A percentile compares a stretch with the other conserved stretches of the same genome.
Conservation (phyloP, 2,329 filamentous ascomycete species). For the Aspergillus pseudoviridinutans region DNA sequence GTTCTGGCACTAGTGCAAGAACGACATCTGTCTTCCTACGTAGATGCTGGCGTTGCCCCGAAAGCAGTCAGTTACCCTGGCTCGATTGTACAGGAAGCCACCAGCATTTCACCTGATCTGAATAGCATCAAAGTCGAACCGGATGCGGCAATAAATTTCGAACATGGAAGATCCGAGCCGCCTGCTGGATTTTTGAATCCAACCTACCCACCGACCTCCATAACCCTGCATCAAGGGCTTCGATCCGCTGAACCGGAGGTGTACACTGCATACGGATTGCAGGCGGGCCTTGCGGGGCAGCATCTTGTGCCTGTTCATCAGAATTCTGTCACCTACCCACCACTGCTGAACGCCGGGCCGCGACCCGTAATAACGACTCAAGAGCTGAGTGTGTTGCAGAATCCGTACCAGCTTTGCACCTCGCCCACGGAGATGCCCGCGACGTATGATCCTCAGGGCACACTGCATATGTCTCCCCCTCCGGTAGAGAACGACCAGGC, state of each 20-base stretch:
- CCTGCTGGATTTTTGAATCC: conserved; percentile 11
- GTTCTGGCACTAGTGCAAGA: conserved; percentile 56
- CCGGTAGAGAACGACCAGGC: conserved; percentile 16
- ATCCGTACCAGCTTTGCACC: conserved; percentile 21
- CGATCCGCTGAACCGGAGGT: conserved; percentile 26
- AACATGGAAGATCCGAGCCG: conserved; percentile 5
- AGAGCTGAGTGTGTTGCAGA: conserved; percentile 17
- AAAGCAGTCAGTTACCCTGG: conserved; percentile 6
- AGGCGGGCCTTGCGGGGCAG: conserved; percentile 9
- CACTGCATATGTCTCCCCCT: conserved; percentile 22
- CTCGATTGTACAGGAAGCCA: conserved; percentile 5
- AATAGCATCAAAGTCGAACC: conserved; percentile 4
- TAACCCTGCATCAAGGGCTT: conserved; percentile 21
- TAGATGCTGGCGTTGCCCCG: conserved; percentile 6
- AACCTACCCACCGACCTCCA: conserved; percentile 15
- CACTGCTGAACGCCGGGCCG: conserved; percentile 28
- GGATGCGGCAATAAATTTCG: conserved; percentile 8
- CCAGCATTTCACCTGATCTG: conserved; percentile 7
- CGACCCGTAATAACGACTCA: conserved; percentile 16
- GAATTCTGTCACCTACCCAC: conserved; percentile 31
- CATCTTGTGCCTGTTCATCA: conserved; percentile 25
- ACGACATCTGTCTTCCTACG: conserved; percentile 30
- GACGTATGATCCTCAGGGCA: conserved; percentile 18
- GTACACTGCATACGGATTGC: conserved; percentile 6
- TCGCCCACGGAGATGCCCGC: conserved; percentile 21